A percentile compares a stretch with the other conserved stretches of the same genome.
Evolutionary conservation across 2,329 filamentous ascomycete genomes (phyloP).

Genomic region (Trichoderma breve): DNA sequence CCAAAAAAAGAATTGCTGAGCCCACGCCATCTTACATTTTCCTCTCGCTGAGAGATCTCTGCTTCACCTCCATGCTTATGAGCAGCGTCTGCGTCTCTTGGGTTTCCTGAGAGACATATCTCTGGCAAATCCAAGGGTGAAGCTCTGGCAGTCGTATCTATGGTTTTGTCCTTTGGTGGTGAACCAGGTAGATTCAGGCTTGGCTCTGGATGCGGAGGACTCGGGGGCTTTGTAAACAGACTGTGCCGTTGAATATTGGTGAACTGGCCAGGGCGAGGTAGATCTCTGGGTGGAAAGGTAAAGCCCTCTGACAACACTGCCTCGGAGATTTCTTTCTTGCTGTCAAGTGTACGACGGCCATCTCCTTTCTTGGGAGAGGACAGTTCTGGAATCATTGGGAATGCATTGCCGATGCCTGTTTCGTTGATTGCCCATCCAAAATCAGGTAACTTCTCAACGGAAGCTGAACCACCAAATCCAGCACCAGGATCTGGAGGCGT

Average conservation of each 20-base stretch:
- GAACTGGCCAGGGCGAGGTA: conserved; percentile 25
- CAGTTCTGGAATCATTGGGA: background rate
- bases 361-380: background rate
- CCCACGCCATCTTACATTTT: background rate
- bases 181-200: background rate
- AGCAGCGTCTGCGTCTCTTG: background rate
- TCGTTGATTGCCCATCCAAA: background rate
- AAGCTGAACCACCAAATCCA: background rate
- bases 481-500: background rate
- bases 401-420: background rate
- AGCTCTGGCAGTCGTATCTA: background rate
- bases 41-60: background rate
- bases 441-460: background rate
- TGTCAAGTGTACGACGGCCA: background rate
- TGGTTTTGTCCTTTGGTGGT: conserved; percentile 23
- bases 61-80: background rate
- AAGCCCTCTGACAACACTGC: conserved; percentile 21
- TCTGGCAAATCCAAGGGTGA: background rate
- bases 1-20: background rate
- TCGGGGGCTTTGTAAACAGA: background rate
- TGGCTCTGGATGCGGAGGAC: background rate
- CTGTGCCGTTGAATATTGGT: conserved; percentile 12
- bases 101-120: background rate
- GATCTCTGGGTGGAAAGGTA: conserved; percentile 20
- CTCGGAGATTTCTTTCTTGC: conserved; percentile 21